phyloP scores from a whole-genome alignment of 495 filamentous ascomycete genomes.

The Echria macrotheca region DNA sequence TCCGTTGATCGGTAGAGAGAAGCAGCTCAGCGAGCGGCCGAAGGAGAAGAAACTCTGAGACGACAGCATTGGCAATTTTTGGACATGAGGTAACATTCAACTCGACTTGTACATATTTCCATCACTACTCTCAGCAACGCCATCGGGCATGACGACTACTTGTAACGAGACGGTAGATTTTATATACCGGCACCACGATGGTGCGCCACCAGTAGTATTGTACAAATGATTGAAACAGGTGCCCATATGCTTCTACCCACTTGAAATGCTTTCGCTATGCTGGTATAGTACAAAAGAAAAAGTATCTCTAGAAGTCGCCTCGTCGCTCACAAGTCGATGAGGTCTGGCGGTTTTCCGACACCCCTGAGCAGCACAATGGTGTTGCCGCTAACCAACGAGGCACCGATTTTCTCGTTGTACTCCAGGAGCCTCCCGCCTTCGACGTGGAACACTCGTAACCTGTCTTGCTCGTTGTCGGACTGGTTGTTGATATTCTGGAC shows the following conservation, averaged over 20 bases:
- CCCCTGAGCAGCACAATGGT: slow-evolving; percentile 85
- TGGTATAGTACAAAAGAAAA: slow-evolving; percentile 12
- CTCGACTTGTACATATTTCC: slow-evolving; percentile 6
- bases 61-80: background rate
- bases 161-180: no score
- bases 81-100: no score
- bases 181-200: no score
- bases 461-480: slow-evolving; percentile 67
- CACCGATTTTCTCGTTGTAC: slow-evolving; percentile 77
- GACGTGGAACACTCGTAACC: slow-evolving; percentile 82
- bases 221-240: no score
- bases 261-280: no score
- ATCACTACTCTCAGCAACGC: background rate
- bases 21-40: slow-evolving; percentile 42
- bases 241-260: no score
- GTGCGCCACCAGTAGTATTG: no score
- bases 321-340: slow-evolving; percentile 38
- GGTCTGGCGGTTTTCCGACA: slow-evolving; percentile 53
- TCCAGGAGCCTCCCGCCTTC: slow-evolving; percentile 80
- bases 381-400: slow-evolving; percentile 67
- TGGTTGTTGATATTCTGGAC: slow-evolving; percentile 88
- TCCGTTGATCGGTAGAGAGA: slow-evolving; percentile 50
- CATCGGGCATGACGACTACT: no score
- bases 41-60: slow-evolving; percentile 53
- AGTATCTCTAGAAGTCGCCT: background rate